Base-by-base conservation (phyloP, 768 basidiomycete species). In the Pleurotus pulmonarius region DNA sequence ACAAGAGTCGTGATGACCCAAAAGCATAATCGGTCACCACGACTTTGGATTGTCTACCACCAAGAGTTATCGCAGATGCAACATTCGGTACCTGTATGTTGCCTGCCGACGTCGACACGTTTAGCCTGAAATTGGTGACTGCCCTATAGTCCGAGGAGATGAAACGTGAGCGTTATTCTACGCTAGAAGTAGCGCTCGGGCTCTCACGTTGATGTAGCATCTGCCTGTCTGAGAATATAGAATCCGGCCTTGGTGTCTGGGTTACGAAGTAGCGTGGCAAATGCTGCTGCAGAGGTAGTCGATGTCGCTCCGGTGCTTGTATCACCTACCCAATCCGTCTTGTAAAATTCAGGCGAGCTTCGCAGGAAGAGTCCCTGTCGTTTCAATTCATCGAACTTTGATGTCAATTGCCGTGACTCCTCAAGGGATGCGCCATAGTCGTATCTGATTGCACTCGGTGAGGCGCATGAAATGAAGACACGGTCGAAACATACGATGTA, bases 351-450 rank as follows among this genome's bases (percentile, higher is more conserved):
- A 0, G 82, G 85, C 0, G 88, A 87, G 60, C 86, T 88, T 25
- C 92, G 85, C 15, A 93, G 70, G 76, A 94, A 94, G n/a, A 92
- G 67, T 15, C 81, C 86, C 64, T 93, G 83, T 16, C 84, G 78
- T 67, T 92, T 94, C 49, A 94, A 74, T 63, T 94, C 92, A 55
- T 83, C 77, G 67, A 79, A 89, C 67, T 94, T 94, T 4, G 76
- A 67, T 0, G 83, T 83, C 43, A 92, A 65, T 11, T 78, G 78
- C 20, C 92, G 80, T 22, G 78, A 79, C 71, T 94, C 92, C 18
- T 81, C 72, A 52, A 90, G 81, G 22, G 86, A 70, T 43, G 85
- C 77, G n/a, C 90, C 91, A 55, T 94, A 94, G 69, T 94, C 92
- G 55, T 94, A 94, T 24, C 88, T 90, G 2, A 81, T 61, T 41